These are phyloP conservation scores for Wallacemonas rigidus DNA, from an alignment of 208 protist genomes.

Conservation along the genomic window DNA sequence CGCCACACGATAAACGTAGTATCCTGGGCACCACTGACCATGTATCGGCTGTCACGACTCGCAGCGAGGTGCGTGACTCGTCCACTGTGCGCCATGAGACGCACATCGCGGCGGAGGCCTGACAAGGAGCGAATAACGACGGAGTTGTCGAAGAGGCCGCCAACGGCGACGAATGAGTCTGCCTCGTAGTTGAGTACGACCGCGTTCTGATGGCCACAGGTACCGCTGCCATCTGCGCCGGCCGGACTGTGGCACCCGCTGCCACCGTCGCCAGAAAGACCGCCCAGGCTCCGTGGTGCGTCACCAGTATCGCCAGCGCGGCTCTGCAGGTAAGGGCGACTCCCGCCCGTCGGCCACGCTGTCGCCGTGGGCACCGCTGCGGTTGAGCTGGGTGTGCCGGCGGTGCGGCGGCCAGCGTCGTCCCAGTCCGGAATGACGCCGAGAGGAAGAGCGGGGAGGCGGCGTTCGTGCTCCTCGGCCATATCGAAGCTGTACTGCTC, in stretches of 20 bases:
- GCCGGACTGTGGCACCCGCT: too few species aligned
- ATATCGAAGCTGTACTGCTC: conserved; percentile 64
- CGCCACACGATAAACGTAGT: conserved; percentile 92
- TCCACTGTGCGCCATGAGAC: conserved; percentile 74
- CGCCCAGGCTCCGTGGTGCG: too few species aligned
- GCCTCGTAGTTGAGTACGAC: conserved; percentile 67
- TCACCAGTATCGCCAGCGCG: too few species aligned
- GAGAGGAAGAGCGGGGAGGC: conserved; percentile 48
- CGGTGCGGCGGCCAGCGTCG: neutral
- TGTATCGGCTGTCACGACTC: conserved; percentile 70
- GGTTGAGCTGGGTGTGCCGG: neutral
- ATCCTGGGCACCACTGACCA: conserved; percentile 89
- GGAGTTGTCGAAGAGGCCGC: conserved; percentile 86
- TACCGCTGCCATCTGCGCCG: conserved; percentile 51
- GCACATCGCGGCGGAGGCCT: conserved; percentile 43
- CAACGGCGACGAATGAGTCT: conserved; percentile 74
- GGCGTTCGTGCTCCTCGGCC: conserved; percentile 61
- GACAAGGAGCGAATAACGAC: conserved; percentile 66
- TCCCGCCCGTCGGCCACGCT: too few species aligned
- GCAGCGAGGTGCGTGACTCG: conserved; percentile 68
- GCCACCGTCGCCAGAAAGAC: conserved; percentile 18
- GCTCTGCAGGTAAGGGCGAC: too few species aligned
- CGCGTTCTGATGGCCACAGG: conserved; percentile 52
- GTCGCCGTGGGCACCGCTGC: too few species aligned
- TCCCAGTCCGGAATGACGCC: conserved; percentile 55